These are phyloP conservation scores for Populus nigra DNA, from an alignment of 345 rosid species.

Conservation along the genomic window DNA sequence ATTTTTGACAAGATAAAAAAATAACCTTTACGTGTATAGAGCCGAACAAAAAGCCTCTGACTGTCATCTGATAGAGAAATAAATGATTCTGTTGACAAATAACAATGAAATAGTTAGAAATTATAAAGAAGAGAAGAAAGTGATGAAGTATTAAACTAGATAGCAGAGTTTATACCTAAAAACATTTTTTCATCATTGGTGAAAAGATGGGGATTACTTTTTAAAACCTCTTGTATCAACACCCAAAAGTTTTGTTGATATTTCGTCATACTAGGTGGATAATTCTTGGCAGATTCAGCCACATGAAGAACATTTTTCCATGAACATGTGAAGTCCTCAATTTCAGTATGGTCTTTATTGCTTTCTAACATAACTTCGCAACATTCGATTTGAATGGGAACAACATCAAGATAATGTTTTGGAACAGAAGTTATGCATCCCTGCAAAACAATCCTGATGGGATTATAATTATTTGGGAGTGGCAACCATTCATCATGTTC, in stretches of 20 bases:
- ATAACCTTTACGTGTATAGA: slow-evolving; percentile 79
- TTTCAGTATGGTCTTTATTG: slow-evolving; percentile 28
- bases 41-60: slow-evolving; percentile 86
- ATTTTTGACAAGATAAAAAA: no score
- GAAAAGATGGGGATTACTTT: slow-evolving; percentile 56
- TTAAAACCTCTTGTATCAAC: slow-evolving; percentile 63
- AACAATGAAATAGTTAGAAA: slow-evolving; percentile 2
- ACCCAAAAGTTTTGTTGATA: slow-evolving; percentile 73
- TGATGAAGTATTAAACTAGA: background rate
- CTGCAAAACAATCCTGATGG: slow-evolving; percentile 40
- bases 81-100: slow-evolving; percentile 63
- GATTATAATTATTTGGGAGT: background rate
- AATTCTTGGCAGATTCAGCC: slow-evolving; percentile 45
- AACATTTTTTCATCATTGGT: slow-evolving; percentile 60
- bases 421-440: slow-evolving; percentile 62
- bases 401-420: slow-evolving; percentile 47
- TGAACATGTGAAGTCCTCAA: slow-evolving; percentile 38
- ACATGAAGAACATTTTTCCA: slow-evolving; percentile 62
- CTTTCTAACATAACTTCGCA: slow-evolving; percentile 28
- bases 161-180: slow-evolving; percentile 45
- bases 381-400: slow-evolving; percentile 59
- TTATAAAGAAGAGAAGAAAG: background rate
- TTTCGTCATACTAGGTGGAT: slow-evolving; percentile 44
- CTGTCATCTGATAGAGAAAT: slow-evolving; percentile 57
- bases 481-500: slow-evolving; percentile 1